Evolutionary conservation across 2,329 filamentous ascomycete genomes (phyloP), one percentile per base, ranked within the genome.

Genomic region (Hymenoscyphus linearis): DNA sequence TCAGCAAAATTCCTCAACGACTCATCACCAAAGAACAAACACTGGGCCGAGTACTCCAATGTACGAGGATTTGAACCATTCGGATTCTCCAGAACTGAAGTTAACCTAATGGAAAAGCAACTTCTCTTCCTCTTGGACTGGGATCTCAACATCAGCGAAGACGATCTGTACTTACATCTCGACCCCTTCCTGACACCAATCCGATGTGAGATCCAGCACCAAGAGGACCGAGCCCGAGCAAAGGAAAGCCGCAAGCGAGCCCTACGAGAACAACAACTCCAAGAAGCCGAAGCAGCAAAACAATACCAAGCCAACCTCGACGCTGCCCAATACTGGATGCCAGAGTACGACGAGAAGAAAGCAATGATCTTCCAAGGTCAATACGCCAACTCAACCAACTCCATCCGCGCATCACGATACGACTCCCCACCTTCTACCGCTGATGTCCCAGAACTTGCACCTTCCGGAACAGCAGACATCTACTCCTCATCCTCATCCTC

Each of bases 81-180:
- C 72, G 90, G 92, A 69, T 98, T 99, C 82, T 93, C 87, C 71
- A 83, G 93, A 68, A 95, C 91, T 37, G 95, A 99, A 78, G 95
- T 99, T 71, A 99, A 99, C 80, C 83, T 98, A 65, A 99, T 99
- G 95, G 95, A 99, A 83, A 96, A 96, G 83, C 95, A 99, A 78
- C 84, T 99, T 34, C 87, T 99, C 58, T 95, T 91, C 80, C 84
- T 99, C 52, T 82, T 99, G 53, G 90, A 97, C 74, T 99, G 93
- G 91, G 91, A 99, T 68, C 85, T 96, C 63, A 85, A 90, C 68
- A 92, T 99, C 72, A 87, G 82, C 50, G 86, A 92, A 72, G 82
- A 93, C 60, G 92, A 98, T 70, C 86, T 99, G 52, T 91, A 96
- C 79, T 82, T 81, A 67, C 90, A 96, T 75, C 82, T 98, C 47